Evolutionary conservation across 495 filamentous ascomycete species (phyloP).

Genomic region (Pseudotulostoma volvatum): DNA sequence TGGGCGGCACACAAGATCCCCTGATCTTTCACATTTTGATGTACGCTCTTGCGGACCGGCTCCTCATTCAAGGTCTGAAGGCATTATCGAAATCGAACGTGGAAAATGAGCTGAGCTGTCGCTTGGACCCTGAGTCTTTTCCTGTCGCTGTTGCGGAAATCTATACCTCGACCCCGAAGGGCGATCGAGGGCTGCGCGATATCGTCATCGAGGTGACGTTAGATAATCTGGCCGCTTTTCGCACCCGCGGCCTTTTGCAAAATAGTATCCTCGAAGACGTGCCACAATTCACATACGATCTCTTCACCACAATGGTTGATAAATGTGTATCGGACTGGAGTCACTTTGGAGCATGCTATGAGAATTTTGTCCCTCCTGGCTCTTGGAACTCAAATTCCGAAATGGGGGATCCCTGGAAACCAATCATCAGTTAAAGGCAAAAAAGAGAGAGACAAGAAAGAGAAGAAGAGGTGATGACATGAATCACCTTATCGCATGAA

Average conservation of each 20-base stretch:
- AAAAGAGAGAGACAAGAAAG: no score
- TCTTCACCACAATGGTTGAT: conserved; percentile 5
- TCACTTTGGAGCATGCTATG: no score
- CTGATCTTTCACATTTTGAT: conserved; percentile 7
- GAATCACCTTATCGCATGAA: no score
- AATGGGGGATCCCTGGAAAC: no score
- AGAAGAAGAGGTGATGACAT: no score
- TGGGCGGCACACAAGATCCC: background rate
- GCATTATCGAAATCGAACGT: conserved; percentile 4
- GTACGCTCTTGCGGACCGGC: conserved; percentile 10
- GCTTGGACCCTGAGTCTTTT: conserved; percentile 11
- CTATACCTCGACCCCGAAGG: conserved; percentile 17
- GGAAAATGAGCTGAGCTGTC: conserved; percentile 2
- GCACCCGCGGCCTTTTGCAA: conserved; percentile 1
- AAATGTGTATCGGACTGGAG: background rate
- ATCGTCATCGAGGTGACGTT: conserved; percentile 12
- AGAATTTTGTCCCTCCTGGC: no score
- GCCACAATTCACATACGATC: conserved; percentile 7
- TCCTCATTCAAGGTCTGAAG: conserved; percentile 9
- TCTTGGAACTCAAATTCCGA: no score
- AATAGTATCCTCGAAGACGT: conserved; percentile 4
- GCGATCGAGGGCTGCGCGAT: conserved; percentile 19
- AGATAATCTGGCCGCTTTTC: conserved; percentile 3
- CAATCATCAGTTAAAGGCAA: no score
- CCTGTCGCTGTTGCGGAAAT: conserved; percentile 13